Base-by-base conservation (phyloP, 148 eudicot species). In the Cornus controversa region DNA sequence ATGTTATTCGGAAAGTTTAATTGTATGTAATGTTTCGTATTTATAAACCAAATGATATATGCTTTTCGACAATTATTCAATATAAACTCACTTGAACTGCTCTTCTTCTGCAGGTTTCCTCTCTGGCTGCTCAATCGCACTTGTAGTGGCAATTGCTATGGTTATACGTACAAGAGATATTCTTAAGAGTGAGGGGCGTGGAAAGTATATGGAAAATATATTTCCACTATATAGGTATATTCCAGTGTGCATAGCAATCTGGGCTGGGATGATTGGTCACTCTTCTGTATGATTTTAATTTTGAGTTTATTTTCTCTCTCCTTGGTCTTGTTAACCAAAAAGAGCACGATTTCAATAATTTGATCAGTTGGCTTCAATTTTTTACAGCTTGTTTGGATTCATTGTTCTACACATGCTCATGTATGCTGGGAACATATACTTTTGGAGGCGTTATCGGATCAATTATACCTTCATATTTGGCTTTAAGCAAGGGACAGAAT, bases 111-210 rank as follows among this genome's bases (percentile, higher is more conserved):
- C 75, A 87, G 90, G 90, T 29, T 74, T 82, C 47, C 78, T 87
- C 60, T 69, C 81, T 29, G 90, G 90, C 45, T 84, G 87, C 84
- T 60, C 90, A 31, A 25, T 84, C 57, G 90, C 90, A 60, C 87
- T 87, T 15, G 4, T 78, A 10, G 80, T 47, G 10, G 86, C 84
- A 20, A 67, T 87, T 15, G 24, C 66, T 16, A 45, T 76, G 67
- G 10, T 67, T 11, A 40, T 84, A 50, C 86, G 73, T 40, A 81
- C 73, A 7, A 64, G 84, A 24, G 27, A 87, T 57, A 65, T 87
- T 60, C 62, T 84, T 18, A 29, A 65, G 7, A 77, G 77, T 8
- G 70, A 71, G 60, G 87, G 69, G 4, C 24, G 75, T 4, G 62
- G 27, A 8, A 50, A 22, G 67, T 87, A 87, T 75, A 87, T 87